Conservation (phyloP, 257 asterid species). For the Anisodus acutangulus region DNA sequence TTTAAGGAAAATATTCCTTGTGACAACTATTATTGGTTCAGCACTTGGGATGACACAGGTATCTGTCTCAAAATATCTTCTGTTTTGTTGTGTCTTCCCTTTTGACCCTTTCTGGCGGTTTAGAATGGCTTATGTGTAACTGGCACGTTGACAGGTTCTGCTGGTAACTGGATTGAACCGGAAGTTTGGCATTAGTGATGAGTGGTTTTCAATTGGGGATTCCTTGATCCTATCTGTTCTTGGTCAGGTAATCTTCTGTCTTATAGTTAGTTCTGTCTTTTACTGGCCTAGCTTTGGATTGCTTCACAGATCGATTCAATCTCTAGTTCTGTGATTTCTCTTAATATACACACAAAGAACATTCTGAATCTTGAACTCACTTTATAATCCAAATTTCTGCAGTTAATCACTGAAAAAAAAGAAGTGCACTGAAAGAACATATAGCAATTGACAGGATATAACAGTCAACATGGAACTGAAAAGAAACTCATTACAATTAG, state of each 20-base stretch:
- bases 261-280: background rate
- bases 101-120: background rate
- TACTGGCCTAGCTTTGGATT: slow-evolving; percentile 7
- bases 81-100: slow-evolving; percentile 1
- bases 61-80: slow-evolving; percentile 15
- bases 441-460: background rate
- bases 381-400: background rate
- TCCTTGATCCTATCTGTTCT: slow-evolving; percentile 91
- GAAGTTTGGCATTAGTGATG: slow-evolving; percentile 77
- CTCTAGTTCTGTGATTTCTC: background rate
- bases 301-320: background rate
- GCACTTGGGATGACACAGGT: slow-evolving; percentile 94
- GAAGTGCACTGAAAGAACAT: background rate
- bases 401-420: slow-evolving; percentile 2
- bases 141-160: slow-evolving; percentile 52
- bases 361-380: background rate
- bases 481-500: background rate
- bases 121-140: background rate
- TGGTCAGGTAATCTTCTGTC: slow-evolving; percentile 63
- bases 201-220: slow-evolving; percentile 98
- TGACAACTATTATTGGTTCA: slow-evolving; percentile 71
- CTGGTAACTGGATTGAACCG: slow-evolving; percentile 88
- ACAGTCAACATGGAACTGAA: background rate
- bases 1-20: slow-evolving; percentile 78
- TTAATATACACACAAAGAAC: background rate